A percentile compares a stretch with the other conserved stretches of the same genome.
These are phyloP conservation scores for Astrocystis sublimbata DNA, from an alignment of 495 filamentous ascomycete species.

Conservation along the genomic window DNA sequence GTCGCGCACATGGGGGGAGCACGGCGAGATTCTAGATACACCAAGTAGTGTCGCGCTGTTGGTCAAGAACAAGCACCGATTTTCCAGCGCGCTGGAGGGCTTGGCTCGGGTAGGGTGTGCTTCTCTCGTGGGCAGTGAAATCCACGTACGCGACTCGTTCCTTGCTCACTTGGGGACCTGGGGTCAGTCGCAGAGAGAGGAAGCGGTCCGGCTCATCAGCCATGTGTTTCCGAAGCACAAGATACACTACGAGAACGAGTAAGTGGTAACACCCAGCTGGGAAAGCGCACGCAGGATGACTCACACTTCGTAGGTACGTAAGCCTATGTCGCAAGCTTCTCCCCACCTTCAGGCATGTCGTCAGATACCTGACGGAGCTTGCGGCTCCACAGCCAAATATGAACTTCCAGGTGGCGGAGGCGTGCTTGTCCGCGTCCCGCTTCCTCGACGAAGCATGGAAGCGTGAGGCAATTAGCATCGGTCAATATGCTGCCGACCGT, in stretches of 20 bases:
- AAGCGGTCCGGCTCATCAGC: slow-evolving; percentile 9
- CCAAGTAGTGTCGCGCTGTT: not conserved
- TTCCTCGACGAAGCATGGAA: slow-evolving; percentile 15
- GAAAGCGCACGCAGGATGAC: not conserved
- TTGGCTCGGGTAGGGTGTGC: not conserved
- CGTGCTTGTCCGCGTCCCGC: slow-evolving; percentile 14
- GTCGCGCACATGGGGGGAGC: slow-evolving; percentile 15
- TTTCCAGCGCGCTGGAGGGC: not conserved
- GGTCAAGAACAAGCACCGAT: not conserved
- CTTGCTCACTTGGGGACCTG: not conserved
- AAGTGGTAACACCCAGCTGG: not conserved
- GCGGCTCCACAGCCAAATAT: not conserved
- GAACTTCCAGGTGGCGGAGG: slow-evolving; percentile 15
- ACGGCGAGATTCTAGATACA: slow-evolving; percentile 12
- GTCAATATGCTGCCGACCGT: not conserved
- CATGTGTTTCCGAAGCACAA: slow-evolving; percentile 16
- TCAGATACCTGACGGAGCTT: not conserved
- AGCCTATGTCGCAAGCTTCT: not conserved
- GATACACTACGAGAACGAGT: not conserved
- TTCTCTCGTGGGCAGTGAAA: not conserved
- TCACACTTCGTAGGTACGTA: not conserved
- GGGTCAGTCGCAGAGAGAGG: not conserved
- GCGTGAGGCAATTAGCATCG: not conserved
- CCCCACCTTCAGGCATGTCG: not conserved
- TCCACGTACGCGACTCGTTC: not conserved